Base-by-base conservation (phyloP, 345 rosid genomes). In the Salix udensis region DNA sequence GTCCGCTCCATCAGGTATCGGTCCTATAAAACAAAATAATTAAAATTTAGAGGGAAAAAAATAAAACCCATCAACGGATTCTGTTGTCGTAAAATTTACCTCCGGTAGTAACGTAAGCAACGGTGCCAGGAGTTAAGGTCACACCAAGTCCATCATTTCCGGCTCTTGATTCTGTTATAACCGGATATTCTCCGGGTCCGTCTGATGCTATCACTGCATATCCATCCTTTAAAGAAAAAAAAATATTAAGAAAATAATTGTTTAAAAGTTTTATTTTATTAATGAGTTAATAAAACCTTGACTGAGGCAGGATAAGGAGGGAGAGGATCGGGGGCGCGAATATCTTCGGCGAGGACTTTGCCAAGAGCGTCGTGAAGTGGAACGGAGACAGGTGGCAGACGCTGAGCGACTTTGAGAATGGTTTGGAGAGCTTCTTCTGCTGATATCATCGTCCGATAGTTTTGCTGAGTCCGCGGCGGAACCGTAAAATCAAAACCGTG, bases 41-140 rank as follows among this genome's bases (percentile, higher is more conserved):
- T 40, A 67, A 62, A n/a, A 40, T 5, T 12, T 39, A 6, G 18
- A 18, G 0, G 7, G 0, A n/a, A 21, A 67, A 13, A 48, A 48
- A 18, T 14, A 7, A 44, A 7, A 13, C 16, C 16, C 16, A 7
- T n/a, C 7, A 26, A 16, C 73, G 23, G 8, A 60, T 46, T 46
- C 18, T 46, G 18, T 13, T 46, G 13, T 46, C 50, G 14, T 46
- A 46, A 46, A 40, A 46, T 46, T 46, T 46, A 91, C 99, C 99
- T 89, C 99, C 98, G 62, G 99, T 96, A 28, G 98, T 96, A 18
- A 96, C 98, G 84, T 96, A 96, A 48, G 98, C 98, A 84, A 93
- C 92, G 65, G 99, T 92, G 72, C 99, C 98, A 46, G 97, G 90
- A 77, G 89, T 89, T 72, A 96, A 87, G 30, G 82, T 86, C 46